A percentile compares a stretch with the other conserved stretches of the same genome.
Evolutionary conservation across 2,329 filamentous ascomycete species (phyloP).

Genomic region (Ophiostoma perfectum): DNA sequence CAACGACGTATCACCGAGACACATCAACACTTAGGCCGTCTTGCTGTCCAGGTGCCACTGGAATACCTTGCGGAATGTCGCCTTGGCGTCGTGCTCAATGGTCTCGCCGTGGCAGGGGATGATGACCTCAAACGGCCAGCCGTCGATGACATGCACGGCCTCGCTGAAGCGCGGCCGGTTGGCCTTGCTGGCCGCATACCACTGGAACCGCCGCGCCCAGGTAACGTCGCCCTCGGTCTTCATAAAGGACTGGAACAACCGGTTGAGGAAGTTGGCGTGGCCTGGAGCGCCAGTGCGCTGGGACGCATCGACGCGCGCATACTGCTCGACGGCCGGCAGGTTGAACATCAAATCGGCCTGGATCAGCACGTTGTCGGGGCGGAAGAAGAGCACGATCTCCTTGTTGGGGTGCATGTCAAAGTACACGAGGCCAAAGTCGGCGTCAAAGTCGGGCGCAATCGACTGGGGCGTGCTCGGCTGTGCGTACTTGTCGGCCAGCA

Average conservation of each 20-base stretch:
- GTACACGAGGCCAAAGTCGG: slow-evolving; percentile 81
- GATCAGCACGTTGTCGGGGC: slow-evolving; percentile 72
- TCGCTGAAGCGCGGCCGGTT: slow-evolving; percentile 65
- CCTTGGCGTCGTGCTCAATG: slow-evolving; percentile 68
- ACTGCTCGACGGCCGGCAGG: slow-evolving; percentile 81
- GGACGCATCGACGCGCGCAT: slow-evolving; percentile 46
- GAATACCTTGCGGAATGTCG: slow-evolving; percentile 70
- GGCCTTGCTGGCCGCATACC: slow-evolving; percentile 60
- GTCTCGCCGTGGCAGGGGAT: slow-evolving; percentile 93
- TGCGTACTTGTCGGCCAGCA: slow-evolving; percentile 57
- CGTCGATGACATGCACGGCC: slow-evolving; percentile 62
- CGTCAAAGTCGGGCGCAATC: slow-evolving; percentile 73
- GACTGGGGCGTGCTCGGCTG: slow-evolving; percentile 40
- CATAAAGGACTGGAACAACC: slow-evolving; percentile 50
- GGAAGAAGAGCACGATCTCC: slow-evolving; percentile 83
- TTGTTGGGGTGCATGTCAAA: slow-evolving; percentile 74
- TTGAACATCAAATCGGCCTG: slow-evolving; percentile 92
- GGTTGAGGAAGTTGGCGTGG: slow-evolving; percentile 37
- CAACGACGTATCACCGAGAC: neutral
- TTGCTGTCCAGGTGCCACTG: slow-evolving; percentile 63
- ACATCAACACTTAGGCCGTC: neutral
- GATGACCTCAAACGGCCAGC: slow-evolving; percentile 79
- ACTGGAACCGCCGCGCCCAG: slow-evolving; percentile 74
- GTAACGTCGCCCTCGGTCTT: slow-evolving; percentile 59
- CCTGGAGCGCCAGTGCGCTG: slow-evolving; percentile 39